Percentiles rank a stretch among this genome's conserved stretches.
Evolutionary conservation across 106 monocot genomes (phyloP).

Genomic region (Allium fistulosum): DNA sequence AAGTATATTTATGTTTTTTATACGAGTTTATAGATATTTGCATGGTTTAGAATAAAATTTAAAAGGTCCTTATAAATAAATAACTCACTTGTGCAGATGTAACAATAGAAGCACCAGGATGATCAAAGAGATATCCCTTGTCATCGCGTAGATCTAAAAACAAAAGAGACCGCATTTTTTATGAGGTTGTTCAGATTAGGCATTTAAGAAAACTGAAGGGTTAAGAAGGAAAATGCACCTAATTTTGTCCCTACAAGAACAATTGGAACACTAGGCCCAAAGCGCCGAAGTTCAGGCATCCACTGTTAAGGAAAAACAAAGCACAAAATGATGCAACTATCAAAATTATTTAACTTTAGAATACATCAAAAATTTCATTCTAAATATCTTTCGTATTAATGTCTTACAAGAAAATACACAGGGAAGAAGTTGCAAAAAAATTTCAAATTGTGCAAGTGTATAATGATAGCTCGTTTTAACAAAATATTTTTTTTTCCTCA

Average conservation of each 20-base stretch:
- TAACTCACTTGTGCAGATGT: conserved; percentile 53
- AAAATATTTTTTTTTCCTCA: too few relatives aligned
- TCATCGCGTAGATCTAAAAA: conserved; percentile 84
- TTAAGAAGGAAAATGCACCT: conserved; percentile 21
- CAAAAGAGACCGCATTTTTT: background rate
- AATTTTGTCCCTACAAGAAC: conserved; percentile 87
- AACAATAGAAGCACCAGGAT: conserved; percentile 59
- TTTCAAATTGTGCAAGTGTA: too few relatives aligned
- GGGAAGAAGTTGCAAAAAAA: too few relatives aligned
- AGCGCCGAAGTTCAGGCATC: conserved; percentile 95
- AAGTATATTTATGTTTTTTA: background rate
- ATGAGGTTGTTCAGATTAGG: too few relatives aligned
- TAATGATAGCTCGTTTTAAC: too few relatives aligned
- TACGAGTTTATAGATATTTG: background rate
- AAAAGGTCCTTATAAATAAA: background rate
- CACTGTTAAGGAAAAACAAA: conserved; percentile 33
- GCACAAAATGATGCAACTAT: background rate
- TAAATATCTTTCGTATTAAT: too few relatives aligned
- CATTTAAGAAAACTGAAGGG: too few relatives aligned
- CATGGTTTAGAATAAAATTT: background rate
- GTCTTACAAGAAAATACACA: too few relatives aligned
- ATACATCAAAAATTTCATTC: too few relatives aligned
- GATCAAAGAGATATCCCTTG: conserved; percentile 72
- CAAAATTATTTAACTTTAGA: too few relatives aligned
- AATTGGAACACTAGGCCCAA: conserved; percentile 77